These are phyloP conservation scores for Kwoniella botswanensis DNA, from an alignment of 768 basidiomycete genomes.

Conservation along the genomic window DNA sequence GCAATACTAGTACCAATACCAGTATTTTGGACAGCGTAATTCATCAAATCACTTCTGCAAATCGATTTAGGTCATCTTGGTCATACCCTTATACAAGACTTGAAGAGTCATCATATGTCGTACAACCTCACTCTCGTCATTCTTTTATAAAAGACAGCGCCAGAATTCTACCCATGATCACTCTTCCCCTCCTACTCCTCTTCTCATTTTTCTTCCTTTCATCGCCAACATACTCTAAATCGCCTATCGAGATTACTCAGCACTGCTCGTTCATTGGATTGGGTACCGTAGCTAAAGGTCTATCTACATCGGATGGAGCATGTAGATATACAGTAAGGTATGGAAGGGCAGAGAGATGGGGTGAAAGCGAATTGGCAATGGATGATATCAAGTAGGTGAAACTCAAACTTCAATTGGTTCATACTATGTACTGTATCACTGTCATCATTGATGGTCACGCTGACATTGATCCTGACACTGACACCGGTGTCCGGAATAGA, in stretches of 20 bases:
- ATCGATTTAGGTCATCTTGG: background rate
- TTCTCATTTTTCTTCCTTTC: background rate
- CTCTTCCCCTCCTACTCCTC: background rate
- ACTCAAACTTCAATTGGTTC: background rate
- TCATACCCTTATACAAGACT: background rate
- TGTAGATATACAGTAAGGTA: conserved; percentile 41
- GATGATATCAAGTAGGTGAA: conserved; percentile 4
- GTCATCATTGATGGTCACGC: too few species aligned
- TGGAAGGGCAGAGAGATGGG: conserved; percentile 37
- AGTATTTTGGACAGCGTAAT: background rate
- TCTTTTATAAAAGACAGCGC: background rate
- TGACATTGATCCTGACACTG: background rate
- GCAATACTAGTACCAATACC: background rate
- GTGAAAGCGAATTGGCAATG: conserved; percentile 4
- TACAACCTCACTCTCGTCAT: background rate
- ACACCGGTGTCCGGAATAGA: background rate
- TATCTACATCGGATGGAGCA: conserved; percentile 19
- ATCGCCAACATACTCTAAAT: background rate
- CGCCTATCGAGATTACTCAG: background rate
- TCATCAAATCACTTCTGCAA: background rate
- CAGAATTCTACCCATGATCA: background rate
- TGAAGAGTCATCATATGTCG: background rate
- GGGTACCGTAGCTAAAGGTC: conserved; percentile 2
- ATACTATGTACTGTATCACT: too few species aligned
- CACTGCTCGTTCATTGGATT: background rate